Base-by-base conservation (phyloP, 495 filamentous ascomycete species). In the Annulohypoxylon maeteangense region DNA sequence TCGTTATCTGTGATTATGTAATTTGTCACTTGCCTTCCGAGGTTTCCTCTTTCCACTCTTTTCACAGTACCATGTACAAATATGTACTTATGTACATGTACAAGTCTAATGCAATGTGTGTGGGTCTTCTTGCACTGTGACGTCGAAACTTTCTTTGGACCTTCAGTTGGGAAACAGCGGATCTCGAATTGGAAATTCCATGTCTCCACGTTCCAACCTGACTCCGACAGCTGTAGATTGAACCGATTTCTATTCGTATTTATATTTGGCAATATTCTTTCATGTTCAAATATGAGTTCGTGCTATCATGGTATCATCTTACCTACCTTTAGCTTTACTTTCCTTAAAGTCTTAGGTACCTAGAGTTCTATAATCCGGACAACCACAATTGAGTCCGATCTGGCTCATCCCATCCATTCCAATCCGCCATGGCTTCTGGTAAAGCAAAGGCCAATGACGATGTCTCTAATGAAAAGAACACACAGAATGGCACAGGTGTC, bases 1-100 rank as follows among this genome's bases (percentile, higher is more conserved):
- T 69, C 51, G 51, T 51, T 67, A 69, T 64, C 44, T 25, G 36
- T 45, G 53, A 63, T 69, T 70, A 64, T 70, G 54, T 60, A 70
- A 65, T 44, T 6, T 6, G 5, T 48, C 44, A 18, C 25, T 18
- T 12, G n/a, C n/a, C 16, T 51, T 25, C 12, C 47, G 23, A 51
- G 25, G 47, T 29, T n/a, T n/a, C n/a, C n/a, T 14, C 11, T 40
- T 14, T 40, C 12, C 36, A 14, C n/a, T 14, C 4, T 40, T 40
- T 40, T 40, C 40, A n/a, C n/a, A 12, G 36, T 7, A 36, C 32
- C 7, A 10, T 40, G 11, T 40, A 4, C 34, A 38, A 40, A 3
- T 7, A 50, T 1, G 42, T 47, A 47, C 42, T 1, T 45, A 18
- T 3, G 2, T 45, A 45, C 38, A 42, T 42, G 2, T 42, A 42